These are phyloP conservation scores for Syzygium aqueum DNA, from an alignment of 345 rosid genomes.

Conservation along the genomic window DNA sequence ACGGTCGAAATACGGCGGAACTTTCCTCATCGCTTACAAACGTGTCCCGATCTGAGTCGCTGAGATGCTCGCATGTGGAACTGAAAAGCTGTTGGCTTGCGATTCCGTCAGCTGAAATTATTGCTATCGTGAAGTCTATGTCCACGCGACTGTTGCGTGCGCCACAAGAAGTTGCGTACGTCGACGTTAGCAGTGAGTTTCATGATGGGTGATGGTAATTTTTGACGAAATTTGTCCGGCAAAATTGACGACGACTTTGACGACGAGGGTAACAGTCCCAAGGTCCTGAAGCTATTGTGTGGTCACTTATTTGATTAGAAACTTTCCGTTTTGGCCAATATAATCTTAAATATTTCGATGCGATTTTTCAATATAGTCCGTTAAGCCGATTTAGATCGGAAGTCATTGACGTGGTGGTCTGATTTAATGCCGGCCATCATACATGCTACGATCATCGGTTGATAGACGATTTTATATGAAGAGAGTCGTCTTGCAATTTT, in stretches of 20 bases:
- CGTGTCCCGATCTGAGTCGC: background rate
- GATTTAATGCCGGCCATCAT: background rate
- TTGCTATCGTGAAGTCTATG: background rate
- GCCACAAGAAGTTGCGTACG: background rate
- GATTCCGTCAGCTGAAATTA: background rate
- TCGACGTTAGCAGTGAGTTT: background rate
- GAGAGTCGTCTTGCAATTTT: fast-evolving
- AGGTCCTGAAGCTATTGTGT: background rate
- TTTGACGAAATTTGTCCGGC: background rate
- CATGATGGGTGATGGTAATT: background rate
- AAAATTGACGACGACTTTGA: background rate
- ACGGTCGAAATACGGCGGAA: background rate
- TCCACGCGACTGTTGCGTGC: background rate
- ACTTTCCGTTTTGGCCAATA: background rate
- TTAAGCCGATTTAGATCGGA: fast-evolving
- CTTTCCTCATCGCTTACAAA: too few species aligned
- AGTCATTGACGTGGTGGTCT: fast-evolving
- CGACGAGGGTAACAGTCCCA: background rate
- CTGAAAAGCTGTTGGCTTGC: background rate
- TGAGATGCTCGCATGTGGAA: background rate
- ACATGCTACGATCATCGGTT: fast-evolving
- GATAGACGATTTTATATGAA: background rate
- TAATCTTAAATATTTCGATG: background rate
- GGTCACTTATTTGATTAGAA: background rate
- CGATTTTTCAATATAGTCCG: background rate